These are phyloP conservation scores for Aspergillaceae sp. DNA, from an alignment of 2,329 filamentous ascomycete genomes.

Conservation along the genomic window DNA sequence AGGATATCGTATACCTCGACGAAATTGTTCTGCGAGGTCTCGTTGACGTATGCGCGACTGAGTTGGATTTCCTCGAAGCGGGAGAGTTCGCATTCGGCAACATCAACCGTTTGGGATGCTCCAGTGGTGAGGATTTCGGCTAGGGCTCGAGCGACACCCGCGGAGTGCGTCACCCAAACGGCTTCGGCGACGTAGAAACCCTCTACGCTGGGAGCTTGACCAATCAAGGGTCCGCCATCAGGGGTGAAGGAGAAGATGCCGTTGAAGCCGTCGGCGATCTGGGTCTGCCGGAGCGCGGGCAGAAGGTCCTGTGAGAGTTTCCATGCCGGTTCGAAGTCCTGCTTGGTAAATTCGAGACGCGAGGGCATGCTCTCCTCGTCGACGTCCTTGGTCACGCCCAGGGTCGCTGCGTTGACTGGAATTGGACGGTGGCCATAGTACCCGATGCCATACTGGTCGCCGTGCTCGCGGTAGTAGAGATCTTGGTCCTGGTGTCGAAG, in stretches of 20 bases:
- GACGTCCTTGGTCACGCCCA: slow-evolving; percentile 48
- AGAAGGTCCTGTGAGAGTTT: slow-evolving; percentile 47
- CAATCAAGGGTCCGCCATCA: slow-evolving; percentile 53
- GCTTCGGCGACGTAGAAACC: slow-evolving; percentile 58
- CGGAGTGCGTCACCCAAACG: slow-evolving; percentile 60
- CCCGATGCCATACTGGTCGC: slow-evolving; percentile 54
- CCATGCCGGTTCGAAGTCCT: slow-evolving; percentile 57
- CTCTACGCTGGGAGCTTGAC: slow-evolving; percentile 49
- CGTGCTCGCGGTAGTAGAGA: slow-evolving; percentile 58
- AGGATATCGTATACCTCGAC: slow-evolving; percentile 58
- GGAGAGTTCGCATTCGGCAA: slow-evolving; percentile 51
- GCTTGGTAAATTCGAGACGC: slow-evolving; percentile 49
- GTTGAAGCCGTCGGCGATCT: slow-evolving; percentile 55
- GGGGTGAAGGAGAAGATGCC: slow-evolving; percentile 60
- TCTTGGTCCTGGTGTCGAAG: slow-evolving; percentile 56
- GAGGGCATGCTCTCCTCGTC: slow-evolving; percentile 57
- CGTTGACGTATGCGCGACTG: slow-evolving; percentile 45
- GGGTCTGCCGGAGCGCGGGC: slow-evolving; percentile 42
- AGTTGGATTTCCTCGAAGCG: slow-evolving; percentile 56
- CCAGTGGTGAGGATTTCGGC: slow-evolving; percentile 52
- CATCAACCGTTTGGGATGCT: slow-evolving; percentile 44
- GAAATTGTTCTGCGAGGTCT: slow-evolving; percentile 55
- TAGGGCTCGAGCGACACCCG: slow-evolving; percentile 53
- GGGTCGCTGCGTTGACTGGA: slow-evolving; percentile 47
- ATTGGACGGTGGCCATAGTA: slow-evolving; percentile 57